phyloP scores from a whole-genome alignment of 768 basidiomycete species.

The Mycena venus region DNA sequence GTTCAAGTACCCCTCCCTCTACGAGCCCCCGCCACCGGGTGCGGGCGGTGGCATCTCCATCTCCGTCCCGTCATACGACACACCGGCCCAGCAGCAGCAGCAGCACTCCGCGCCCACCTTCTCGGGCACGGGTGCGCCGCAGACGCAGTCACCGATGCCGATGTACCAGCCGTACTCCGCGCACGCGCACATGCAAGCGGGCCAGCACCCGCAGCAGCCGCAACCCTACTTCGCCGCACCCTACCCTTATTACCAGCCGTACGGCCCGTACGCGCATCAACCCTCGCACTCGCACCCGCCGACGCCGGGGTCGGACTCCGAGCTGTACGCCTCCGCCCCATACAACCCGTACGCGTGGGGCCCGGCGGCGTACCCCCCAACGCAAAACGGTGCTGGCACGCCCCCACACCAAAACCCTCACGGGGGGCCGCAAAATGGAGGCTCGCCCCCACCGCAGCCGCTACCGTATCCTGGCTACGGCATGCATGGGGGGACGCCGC shows the following conservation, averaged over 20 bases:
- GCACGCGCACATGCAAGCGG: slow-evolving; percentile 48
- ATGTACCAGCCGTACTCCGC: neutral
- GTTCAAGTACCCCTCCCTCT: slow-evolving; percentile 80
- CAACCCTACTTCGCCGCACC: slow-evolving; percentile 40
- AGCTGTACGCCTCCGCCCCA: no score
- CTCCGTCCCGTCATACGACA: slow-evolving; percentile 33
- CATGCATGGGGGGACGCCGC: neutral
- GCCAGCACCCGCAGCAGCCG: slow-evolving; percentile 36
- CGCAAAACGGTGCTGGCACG: slow-evolving; percentile 25
- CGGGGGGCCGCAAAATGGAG: slow-evolving; percentile 6
- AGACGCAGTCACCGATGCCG: slow-evolving; percentile 36
- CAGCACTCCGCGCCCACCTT: slow-evolving; percentile 56
- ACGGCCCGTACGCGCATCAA: slow-evolving; percentile 14
- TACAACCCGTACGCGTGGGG: slow-evolving; percentile 34
- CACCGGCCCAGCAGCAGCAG: slow-evolving; percentile 40
- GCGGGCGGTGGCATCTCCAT: slow-evolving; percentile 42
- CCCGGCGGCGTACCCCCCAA: slow-evolving; percentile 44
- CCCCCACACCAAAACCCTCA: slow-evolving; percentile 33
- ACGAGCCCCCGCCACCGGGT: slow-evolving; percentile 65
- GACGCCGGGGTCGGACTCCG: neutral
- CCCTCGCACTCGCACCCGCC: neutral
- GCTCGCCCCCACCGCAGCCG: slow-evolving; percentile 24
- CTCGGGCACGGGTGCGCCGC: slow-evolving; percentile 28
- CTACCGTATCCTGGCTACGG: slow-evolving; percentile 32
- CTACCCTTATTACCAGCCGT: slow-evolving; percentile 48